A percentile compares a stretch with the other conserved stretches of the same genome.
These are phyloP conservation scores for Lathyrus oleraceus DNA, from an alignment of 306 rosid genomes.

Conservation along the genomic window DNA sequence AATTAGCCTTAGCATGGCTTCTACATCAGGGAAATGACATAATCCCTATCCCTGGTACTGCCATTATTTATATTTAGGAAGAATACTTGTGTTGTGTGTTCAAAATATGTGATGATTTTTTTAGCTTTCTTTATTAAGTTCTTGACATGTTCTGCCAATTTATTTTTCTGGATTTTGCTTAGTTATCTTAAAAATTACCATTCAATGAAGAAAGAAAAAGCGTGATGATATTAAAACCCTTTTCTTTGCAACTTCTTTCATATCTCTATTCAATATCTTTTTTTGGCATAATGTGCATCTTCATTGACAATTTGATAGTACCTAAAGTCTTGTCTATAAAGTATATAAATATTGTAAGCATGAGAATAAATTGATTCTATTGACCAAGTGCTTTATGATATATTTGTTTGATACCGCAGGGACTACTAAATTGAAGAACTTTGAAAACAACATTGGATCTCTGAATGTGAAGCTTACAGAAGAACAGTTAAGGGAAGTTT, in stretches of 20 bases:
- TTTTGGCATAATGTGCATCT: not conserved
- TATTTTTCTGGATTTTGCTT: not conserved
- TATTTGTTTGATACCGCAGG: slow-evolving; percentile 44
- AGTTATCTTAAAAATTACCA: not conserved
- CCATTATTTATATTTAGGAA: slow-evolving; percentile 2
- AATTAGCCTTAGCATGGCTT: slow-evolving; percentile 74
- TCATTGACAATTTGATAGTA: not conserved
- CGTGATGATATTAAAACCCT: not conserved
- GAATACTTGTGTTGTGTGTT: not conserved
- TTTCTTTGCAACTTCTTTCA: not conserved
- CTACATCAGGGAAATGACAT: slow-evolving; percentile 65
- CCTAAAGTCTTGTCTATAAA: slow-evolving; percentile 16
- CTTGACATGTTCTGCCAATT: slow-evolving; percentile 15
- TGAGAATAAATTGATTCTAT: slow-evolving; percentile 1
- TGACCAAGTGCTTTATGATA: slow-evolving; percentile 17
- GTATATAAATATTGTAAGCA: too few relatives aligned
- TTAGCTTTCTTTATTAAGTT: slow-evolving; percentile 16
- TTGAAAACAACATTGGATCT: slow-evolving; percentile 63
- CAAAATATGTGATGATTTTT: slow-evolving; percentile 15
- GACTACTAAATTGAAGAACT: slow-evolving; percentile 61
- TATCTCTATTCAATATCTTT: not conserved
- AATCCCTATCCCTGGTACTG: slow-evolving; percentile 72
- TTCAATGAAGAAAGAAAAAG: too few relatives aligned
- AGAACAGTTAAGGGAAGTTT: slow-evolving; percentile 56
- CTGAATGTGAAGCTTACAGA: slow-evolving; percentile 58